A percentile compares a stretch with the other conserved stretches of the same genome.
Evolutionary conservation across 441 rosid genomes (phyloP).

Genomic region (Erodium chrysanthum): DNA sequence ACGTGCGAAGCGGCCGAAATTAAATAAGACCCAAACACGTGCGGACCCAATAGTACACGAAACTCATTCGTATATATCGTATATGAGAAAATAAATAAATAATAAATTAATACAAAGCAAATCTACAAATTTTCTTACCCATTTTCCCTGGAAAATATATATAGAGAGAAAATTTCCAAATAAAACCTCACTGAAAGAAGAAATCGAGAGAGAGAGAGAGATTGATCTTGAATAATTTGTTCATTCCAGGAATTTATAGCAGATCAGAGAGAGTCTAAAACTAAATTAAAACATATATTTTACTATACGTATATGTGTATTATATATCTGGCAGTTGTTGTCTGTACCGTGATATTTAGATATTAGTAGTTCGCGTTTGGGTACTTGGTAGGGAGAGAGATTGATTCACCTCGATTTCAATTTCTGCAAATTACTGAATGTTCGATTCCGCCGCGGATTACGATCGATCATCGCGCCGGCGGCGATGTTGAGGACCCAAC

Average conservation of each 20-base stretch:
- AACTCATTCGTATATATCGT: neutral
- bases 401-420: constrained; percentile 20
- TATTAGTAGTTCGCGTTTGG: constrained; percentile 13
- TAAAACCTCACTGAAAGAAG: constrained; percentile 17
- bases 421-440: constrained; percentile 16
- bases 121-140: constrained; percentile 2
- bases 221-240: constrained; percentile 12
- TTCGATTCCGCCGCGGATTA: constrained; percentile 17
- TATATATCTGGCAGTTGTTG: neutral
- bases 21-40: neutral
- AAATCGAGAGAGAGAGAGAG: constrained; percentile 16
- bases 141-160: neutral
- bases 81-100: neutral
- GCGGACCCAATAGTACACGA: neutral
- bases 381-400: constrained; percentile 18
- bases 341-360: neutral
- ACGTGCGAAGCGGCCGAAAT: neutral
- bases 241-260: constrained; percentile 15
- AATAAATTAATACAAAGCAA: neutral
- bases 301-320: constrained; percentile 5
- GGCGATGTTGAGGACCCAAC: constrained; percentile 19
- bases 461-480: constrained; percentile 24
- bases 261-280: constrained; percentile 20
- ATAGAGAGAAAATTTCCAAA: constrained; percentile 4
- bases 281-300: constrained; percentile 7